Evolutionary conservation across 768 basidiomycete species (phyloP).

Genomic region (Cystobasidium tubakii): DNA sequence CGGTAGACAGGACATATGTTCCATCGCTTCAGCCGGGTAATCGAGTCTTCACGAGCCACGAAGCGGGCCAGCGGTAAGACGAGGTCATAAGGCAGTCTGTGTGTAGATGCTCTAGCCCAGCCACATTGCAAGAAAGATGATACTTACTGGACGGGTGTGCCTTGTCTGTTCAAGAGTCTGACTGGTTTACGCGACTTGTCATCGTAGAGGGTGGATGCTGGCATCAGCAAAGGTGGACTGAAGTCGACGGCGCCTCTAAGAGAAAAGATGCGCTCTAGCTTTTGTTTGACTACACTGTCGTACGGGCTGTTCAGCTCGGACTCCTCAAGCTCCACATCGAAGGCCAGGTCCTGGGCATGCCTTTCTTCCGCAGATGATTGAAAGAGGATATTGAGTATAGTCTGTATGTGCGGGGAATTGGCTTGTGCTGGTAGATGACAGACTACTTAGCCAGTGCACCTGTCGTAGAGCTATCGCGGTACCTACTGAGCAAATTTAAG

Average conservation of each 20-base stretch:
- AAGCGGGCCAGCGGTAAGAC: slow-evolving; percentile 40
- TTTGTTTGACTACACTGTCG: slow-evolving; percentile 43
- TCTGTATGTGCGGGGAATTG: slow-evolving; percentile 32
- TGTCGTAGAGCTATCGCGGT: neutral
- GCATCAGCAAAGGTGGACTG: slow-evolving; percentile 44
- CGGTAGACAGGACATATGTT: slow-evolving; percentile 46
- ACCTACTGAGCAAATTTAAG: slow-evolving; percentile 39
- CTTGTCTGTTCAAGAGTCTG: slow-evolving; percentile 42
- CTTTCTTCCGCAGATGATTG: slow-evolving; percentile 7
- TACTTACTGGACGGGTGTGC: slow-evolving; percentile 39
- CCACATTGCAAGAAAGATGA: neutral
- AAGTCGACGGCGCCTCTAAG: slow-evolving; percentile 43
- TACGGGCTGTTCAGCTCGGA: slow-evolving; percentile 42
- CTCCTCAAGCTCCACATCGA: slow-evolving; percentile 31
- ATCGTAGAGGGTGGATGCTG: slow-evolving; percentile 43
- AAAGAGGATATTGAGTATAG: slow-evolving; percentile 29
- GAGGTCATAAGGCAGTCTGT: slow-evolving; percentile 34
- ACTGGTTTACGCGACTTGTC: slow-evolving; percentile 41
- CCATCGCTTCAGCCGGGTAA: slow-evolving; percentile 47
- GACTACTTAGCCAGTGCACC: neutral
- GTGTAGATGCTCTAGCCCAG: neutral
- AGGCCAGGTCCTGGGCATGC: slow-evolving; percentile 25
- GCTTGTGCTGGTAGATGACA: slow-evolving; percentile 8
- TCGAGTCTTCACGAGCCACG: slow-evolving; percentile 43
- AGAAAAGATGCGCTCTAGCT: slow-evolving; percentile 43